Conservation (phyloP, 2,329 filamentous ascomycete species). For the Ceratocystis huliohia region DNA sequence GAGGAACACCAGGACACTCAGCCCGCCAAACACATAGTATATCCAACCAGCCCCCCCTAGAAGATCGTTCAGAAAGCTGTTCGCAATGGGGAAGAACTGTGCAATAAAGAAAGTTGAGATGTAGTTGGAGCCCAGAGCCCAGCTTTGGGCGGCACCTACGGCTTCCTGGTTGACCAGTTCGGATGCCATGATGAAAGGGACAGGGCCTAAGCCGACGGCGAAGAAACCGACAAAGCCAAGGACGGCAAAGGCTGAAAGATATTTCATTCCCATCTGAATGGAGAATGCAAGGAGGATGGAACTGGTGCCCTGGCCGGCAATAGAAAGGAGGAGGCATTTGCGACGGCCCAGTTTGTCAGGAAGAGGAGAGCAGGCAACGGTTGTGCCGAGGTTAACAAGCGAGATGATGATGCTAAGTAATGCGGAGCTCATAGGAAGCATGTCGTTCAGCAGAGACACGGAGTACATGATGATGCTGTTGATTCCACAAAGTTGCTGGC, state of each 20-base stretch:
- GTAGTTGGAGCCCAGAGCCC: slow-evolving; percentile 78
- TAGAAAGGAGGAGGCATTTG: slow-evolving; percentile 67
- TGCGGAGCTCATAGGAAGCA: slow-evolving; percentile 70
- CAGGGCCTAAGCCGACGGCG: slow-evolving; percentile 78
- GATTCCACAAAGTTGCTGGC: slow-evolving; percentile 85
- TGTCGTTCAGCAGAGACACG: slow-evolving; percentile 68
- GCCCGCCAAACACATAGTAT: slow-evolving; percentile 77
- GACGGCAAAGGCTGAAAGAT: slow-evolving; percentile 69
- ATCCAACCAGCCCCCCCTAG: slow-evolving; percentile 64
- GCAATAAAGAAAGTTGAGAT: slow-evolving; percentile 83
- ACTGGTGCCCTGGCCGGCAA: slow-evolving; percentile 69
- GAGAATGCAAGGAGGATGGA: slow-evolving; percentile 67
- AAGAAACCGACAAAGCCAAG: slow-evolving; percentile 82
- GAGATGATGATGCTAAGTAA: slow-evolving; percentile 81
- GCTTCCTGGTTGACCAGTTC: slow-evolving; percentile 85
- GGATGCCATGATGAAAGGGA: slow-evolving; percentile 86
- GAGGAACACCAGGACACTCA: slow-evolving; percentile 54
- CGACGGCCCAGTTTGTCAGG: slow-evolving; percentile 84
- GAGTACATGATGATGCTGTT: slow-evolving; percentile 99
- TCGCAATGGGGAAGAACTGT: slow-evolving; percentile 85
- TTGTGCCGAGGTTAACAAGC: slow-evolving; percentile 72
- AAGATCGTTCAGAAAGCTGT: slow-evolving; percentile 52
- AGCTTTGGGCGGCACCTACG: slow-evolving; percentile 81
- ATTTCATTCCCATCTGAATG: slow-evolving; percentile 58
- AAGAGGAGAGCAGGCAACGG: slow-evolving; percentile 66